Base-by-base conservation (phyloP, 208 protist genomes). In the Tritrichomonas foetus region DNA sequence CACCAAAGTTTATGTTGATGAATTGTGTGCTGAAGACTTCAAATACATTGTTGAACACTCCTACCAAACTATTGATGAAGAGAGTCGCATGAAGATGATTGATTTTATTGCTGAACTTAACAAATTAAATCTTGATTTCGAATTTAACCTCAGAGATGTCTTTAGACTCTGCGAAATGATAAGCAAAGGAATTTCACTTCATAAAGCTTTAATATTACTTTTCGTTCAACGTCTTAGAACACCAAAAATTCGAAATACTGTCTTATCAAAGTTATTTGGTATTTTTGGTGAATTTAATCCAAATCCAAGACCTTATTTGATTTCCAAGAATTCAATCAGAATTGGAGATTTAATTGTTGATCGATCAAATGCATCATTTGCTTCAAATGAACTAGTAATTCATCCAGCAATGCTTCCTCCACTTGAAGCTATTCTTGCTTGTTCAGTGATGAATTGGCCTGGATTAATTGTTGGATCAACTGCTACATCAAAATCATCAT, bases 61-160 rank as follows among this genome's bases (percentile, higher is more conserved):
- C 16, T 94, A 94, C 39, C 2, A 2, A n/a, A 44, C 11, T 22
- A 41, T 94, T 5, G 3, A 13, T 49, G 1, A 13, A 53, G 33
- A 75, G 8, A 39, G 66, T 36, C 36, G 66, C 20, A 25, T 47
- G 3, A 33, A 20, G 22, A 94, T 96, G 95, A 94, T 96, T 53
- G 41, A 55, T 13, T 96, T 94, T 55, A 94, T 92, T 22, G 16
- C 36, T 57, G 13, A 36, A 13, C 13, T 96, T 3, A 94, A 96
- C n/a, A 57, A 94, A 41, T 66, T 41, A 1, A 93, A 74, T n/a
- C 50, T 69, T 14, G 80, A 98, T 27, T 99, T 99, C 98, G 98
- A 99, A 96, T 99, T 99, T 95, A 99, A 99, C 97, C 96, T 99
- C 75, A 96, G 99, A 55, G 99, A 99, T 96, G 96, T 99, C 20